Base-by-base conservation (phyloP, 345 rosid species). In the Microcos paniculata region DNA sequence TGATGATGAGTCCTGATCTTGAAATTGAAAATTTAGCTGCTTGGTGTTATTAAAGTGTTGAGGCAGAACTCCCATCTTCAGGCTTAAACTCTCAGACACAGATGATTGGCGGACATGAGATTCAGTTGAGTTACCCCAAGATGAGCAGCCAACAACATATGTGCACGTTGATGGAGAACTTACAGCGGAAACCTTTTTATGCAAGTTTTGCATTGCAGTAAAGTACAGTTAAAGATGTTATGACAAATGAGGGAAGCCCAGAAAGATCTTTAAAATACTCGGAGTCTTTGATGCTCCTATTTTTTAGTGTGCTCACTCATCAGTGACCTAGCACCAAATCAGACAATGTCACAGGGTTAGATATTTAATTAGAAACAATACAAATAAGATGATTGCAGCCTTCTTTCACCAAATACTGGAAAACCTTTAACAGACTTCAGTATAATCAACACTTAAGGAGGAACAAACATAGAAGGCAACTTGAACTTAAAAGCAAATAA, bases 1-100 rank as follows among this genome's bases (percentile, higher is more conserved):
- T 23, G 97, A 91, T 21, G 90, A 80, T 11, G 89, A 85, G 43
- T 94, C 95, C 72, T 83, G 95, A 48, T 88, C 97, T 68, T 86
- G 95, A 76, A 87, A 70, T 45, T 76, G 80, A 61, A 89, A 84
- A 74, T 79, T 81, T 72, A 81, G 74, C 63, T 82, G 90, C 80
- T 88, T 89, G 40, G 86, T 49, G 77, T 53, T 75, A 19, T 63
- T 74, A 21, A 84, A 53, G 71, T 65, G 85, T 52, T 73, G 90
- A 26, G 76, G 79, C 57, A 82, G 82, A 74, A 77, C 80, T 73
- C 89, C 92, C 73, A 78, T 77, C 52, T 85, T 87, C 85, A 88
- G 79, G 88, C 89, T 81, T 55, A 79, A 76, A 69, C 81, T 76
- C 70, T 84, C 89, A 24, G 89, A 77, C 70, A 75, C 55, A 33